A percentile compares a stretch with the other conserved stretches of the same genome.
These are phyloP conservation scores for Vitellaria paradoxa DNA, from an alignment of 179 eudicot genomes.

Conservation along the genomic window DNA sequence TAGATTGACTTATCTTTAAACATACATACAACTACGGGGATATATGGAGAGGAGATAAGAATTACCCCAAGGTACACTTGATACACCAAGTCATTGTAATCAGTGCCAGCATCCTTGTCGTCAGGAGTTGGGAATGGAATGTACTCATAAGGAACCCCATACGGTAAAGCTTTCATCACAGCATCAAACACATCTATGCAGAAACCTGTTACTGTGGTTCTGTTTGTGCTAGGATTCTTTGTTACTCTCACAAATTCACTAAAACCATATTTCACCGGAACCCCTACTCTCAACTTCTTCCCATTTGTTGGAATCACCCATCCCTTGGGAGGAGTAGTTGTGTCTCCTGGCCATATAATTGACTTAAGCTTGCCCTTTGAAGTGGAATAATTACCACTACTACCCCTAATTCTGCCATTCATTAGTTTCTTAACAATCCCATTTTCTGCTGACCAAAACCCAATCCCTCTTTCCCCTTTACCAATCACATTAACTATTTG, in stretches of 20 bases:
- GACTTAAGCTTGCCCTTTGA: slow-evolving; percentile 23
- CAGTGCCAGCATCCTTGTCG: slow-evolving; percentile 20
- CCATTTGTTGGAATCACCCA: slow-evolving; percentile 61
- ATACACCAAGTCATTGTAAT: slow-evolving; percentile 19
- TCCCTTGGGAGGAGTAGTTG: slow-evolving; percentile 38
- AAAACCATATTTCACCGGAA: slow-evolving; percentile 46
- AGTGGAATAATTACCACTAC: background rate
- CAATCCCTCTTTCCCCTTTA: slow-evolving; percentile 31
- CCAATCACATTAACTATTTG: slow-evolving; percentile 44
- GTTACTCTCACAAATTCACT: slow-evolving; percentile 37
- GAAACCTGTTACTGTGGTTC: slow-evolving; percentile 10
- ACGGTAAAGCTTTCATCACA: slow-evolving; percentile 15
- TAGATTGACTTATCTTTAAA: background rate
- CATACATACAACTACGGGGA: background rate
- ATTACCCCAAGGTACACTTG: slow-evolving; percentile 11
- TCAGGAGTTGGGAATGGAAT: slow-evolving; percentile 22
- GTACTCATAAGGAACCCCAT: slow-evolving; percentile 17
- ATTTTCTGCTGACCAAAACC: slow-evolving; percentile 41
- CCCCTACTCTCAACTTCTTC: slow-evolving; percentile 44
- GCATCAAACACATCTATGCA: slow-evolving; percentile 29
- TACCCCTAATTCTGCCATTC: no score
- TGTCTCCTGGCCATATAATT: slow-evolving; percentile 59
- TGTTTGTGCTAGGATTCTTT: slow-evolving; percentile 6
- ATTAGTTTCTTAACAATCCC: slow-evolving; percentile 26
- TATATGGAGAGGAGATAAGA: background rate